Conservation (phyloP, 2,329 filamentous ascomycete species). For the Alternaria incomplexa region DNA sequence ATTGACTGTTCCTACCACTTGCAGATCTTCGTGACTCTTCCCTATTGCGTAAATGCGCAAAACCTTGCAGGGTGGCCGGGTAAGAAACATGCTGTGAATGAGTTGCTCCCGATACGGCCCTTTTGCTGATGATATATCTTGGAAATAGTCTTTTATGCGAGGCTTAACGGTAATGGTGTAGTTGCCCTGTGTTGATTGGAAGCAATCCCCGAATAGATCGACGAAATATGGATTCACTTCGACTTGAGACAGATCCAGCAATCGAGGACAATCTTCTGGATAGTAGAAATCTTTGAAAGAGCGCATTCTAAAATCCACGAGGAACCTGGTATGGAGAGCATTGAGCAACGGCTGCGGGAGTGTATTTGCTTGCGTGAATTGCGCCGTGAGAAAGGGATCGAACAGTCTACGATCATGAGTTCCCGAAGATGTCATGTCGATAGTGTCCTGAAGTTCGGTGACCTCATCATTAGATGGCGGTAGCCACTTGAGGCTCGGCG, state of each 20-base stretch:
- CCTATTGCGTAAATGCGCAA: background rate
- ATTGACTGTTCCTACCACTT: fast-evolving
- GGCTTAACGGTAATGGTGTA: background rate
- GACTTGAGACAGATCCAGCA: background rate
- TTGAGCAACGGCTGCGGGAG: fast-evolving
- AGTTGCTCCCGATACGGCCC: background rate
- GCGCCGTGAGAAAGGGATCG: no score
- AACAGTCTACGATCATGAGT: no score
- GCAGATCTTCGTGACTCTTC: fast-evolving
- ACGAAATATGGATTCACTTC: background rate
- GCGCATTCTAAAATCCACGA: no score
- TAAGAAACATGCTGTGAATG: background rate
- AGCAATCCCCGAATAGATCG: background rate
- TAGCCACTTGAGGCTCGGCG: fast-evolving
- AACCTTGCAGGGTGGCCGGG: background rate
- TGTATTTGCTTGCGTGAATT: background rate
- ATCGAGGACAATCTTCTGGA: no score
- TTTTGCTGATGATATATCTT: no score
- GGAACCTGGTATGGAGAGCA: background rate
- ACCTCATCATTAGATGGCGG: fast-evolving
- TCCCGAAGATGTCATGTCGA: no score
- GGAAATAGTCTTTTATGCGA: background rate
- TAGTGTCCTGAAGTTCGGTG: no score
- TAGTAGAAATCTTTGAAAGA: no score
- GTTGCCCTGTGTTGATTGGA: background rate